These are phyloP conservation scores for Verticillium nubilum DNA, from an alignment of 2,329 filamentous ascomycete species.

Conservation along the genomic window DNA sequence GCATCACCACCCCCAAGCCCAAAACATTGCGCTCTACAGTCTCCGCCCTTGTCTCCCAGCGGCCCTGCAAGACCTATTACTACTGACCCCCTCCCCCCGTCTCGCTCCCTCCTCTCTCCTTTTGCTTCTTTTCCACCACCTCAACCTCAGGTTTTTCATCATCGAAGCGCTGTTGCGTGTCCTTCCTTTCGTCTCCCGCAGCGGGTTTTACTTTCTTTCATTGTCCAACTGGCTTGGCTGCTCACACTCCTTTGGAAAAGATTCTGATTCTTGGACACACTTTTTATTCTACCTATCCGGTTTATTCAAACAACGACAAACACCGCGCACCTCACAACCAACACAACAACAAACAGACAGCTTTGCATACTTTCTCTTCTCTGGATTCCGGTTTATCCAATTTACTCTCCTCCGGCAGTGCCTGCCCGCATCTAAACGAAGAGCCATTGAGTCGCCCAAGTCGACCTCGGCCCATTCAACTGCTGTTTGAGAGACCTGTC, in stretches of 20 bases:
- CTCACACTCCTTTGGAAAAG: slow-evolving; percentile 43
- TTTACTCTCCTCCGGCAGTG: neutral
- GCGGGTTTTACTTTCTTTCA: slow-evolving; percentile 35
- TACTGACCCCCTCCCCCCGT: slow-evolving; percentile 4
- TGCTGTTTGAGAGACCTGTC: neutral
- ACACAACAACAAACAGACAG: neutral
- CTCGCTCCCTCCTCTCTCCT: slow-evolving; percentile 13
- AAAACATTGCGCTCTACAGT: slow-evolving; percentile 20
- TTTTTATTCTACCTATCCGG: slow-evolving; percentile 14
- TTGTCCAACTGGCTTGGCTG: slow-evolving; percentile 53
- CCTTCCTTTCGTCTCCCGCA: slow-evolving; percentile 36
- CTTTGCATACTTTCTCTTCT: slow-evolving; percentile 7
- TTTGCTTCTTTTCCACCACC: slow-evolving; percentile 21
- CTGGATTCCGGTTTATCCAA: slow-evolving; percentile 6
- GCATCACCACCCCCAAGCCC: slow-evolving; percentile 22
- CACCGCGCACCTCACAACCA: slow-evolving; percentile 6
- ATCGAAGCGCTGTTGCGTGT: slow-evolving; percentile 26
- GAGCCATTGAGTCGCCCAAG: neutral
- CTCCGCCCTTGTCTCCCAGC: neutral
- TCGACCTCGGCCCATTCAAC: neutral
- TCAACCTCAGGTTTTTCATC: slow-evolving; percentile 19
- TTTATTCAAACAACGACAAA: slow-evolving; percentile 11
- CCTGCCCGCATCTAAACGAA: neutral
- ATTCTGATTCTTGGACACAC: slow-evolving; percentile 36
- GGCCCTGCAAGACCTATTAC: neutral